Conservation (phyloP, 1,284 basidiomycete species). For the Irpex lacteus region DNA sequence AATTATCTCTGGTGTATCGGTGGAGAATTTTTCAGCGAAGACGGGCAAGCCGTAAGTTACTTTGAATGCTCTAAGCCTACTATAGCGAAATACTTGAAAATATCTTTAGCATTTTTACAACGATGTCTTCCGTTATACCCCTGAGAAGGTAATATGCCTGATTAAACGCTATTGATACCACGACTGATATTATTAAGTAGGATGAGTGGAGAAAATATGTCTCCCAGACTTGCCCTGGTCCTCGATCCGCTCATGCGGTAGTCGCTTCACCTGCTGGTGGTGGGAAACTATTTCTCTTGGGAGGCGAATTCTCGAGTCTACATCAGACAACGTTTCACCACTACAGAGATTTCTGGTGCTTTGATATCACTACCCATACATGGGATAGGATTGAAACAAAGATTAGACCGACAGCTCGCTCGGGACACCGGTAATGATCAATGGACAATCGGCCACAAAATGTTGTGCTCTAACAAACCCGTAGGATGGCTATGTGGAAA, state of each 20-base stretch:
- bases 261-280: constrained; percentile 72
- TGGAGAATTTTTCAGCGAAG: constrained; percentile 83
- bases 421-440: constrained; percentile 69
- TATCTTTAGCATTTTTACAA: constrained; percentile 67
- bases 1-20: constrained; percentile 82
- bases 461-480: background rate
- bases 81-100: too few species aligned
- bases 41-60: constrained; percentile 67
- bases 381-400: constrained; percentile 94
- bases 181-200: constrained; percentile 31
- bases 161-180: background rate
- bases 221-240: constrained; percentile 80
- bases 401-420: constrained; percentile 75
- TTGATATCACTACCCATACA: constrained; percentile 69
- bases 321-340: constrained; percentile 90
- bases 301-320: constrained; percentile 84
- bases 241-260: constrained; percentile 81
- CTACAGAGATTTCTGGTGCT: constrained; percentile 86
- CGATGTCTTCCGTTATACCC: constrained; percentile 79
- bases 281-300: constrained; percentile 84
- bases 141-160: constrained; percentile 60
- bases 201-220: constrained; percentile 87
- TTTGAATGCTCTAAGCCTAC: background rate
- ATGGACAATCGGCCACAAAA: background rate
- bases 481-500: constrained; percentile 89